Conservation (phyloP, 139 green algal species). For the Volvox africanus region DNA sequence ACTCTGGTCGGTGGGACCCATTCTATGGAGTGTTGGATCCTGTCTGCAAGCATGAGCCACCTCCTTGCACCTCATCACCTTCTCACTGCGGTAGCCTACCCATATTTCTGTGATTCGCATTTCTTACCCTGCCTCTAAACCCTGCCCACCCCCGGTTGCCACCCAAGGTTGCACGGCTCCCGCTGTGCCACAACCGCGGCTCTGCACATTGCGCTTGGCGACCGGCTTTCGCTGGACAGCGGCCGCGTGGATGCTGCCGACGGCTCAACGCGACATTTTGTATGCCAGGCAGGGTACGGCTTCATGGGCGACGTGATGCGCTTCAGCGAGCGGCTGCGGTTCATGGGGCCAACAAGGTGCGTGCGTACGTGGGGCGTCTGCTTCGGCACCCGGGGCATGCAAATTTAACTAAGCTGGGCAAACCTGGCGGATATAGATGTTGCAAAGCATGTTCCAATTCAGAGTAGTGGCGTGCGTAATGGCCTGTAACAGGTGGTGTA, state of each 20-base stretch:
- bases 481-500: too few relatives aligned
- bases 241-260: constrained; percentile 58
- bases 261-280: neutral
- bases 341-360: constrained; percentile 74
- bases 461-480: too few relatives aligned
- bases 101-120: neutral
- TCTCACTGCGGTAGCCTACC: too few relatives aligned
- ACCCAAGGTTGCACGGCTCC: constrained; percentile 80
- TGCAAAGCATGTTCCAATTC: too few relatives aligned
- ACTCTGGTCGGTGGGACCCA: too few relatives aligned
- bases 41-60: too few relatives aligned
- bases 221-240: constrained; percentile 85
- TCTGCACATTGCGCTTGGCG: constrained; percentile 88
- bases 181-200: constrained; percentile 78
- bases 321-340: constrained; percentile 75
- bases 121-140: neutral
- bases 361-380: neutral
- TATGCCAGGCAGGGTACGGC: constrained; percentile 24
- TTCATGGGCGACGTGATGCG: constrained; percentile 91
- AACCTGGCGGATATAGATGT: too few relatives aligned
- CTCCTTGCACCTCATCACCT: too few relatives aligned
- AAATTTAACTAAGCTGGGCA: too few relatives aligned
- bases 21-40: too few relatives aligned
- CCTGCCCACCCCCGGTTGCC: neutral
- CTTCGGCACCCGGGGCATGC: too few relatives aligned